Evolutionary conservation across 2,329 filamentous ascomycete species (phyloP), one percentile per base, ranked within the genome.

Genomic region (Blastomyces emzantsi): DNA sequence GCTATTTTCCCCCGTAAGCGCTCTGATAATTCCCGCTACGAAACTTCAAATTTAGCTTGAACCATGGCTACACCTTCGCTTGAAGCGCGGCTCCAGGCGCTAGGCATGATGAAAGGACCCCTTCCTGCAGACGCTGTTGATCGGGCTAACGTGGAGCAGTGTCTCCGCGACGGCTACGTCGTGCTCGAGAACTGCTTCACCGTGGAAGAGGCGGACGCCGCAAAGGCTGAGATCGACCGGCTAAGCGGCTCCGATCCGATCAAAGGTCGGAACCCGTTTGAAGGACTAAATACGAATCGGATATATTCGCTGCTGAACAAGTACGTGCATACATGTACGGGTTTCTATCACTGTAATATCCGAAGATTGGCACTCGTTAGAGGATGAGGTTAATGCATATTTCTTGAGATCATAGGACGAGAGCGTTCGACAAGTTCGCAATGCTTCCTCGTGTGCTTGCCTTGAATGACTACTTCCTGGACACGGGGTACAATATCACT

Each of bases 401-500:
- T 25, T 52, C 15, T 17, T 15, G 49, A n/a, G 3, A 15, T 30
- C 11, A 22, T n/a, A 68, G 67, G 66, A 73, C 73, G 11, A 69
- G 74, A 19, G 69, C 69, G 3, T 77, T 78, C 67, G 73, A 77
- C 66, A 74, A 73, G 64, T 78, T 76, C 63, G 67, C 67, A 39
- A 64, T 74, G 0, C 69, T 77, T 6, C 71, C 72, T 9, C 67
- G 70, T 25, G 72, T 78, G 4, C 68, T 77, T 25, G 73, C 75
- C 0, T 69, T 79, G 54, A 78, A 78, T 62, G 72, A 77, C 36
- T 73, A 73, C 64, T 78, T 78, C 63, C 69, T 79, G n/a, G 75
- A 75, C 59, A 68, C 70, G 19, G 75, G 74, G 0, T 77, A 73
- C 57, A 67, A 74, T 25, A 60, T 78, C 22, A 73, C 70, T 51